A percentile compares a stretch with the other conserved stretches of the same genome.
These are phyloP conservation scores for Schwanniomyces yamadae DNA, from an alignment of 805 yeast genomes.

Conservation along the genomic window DNA sequence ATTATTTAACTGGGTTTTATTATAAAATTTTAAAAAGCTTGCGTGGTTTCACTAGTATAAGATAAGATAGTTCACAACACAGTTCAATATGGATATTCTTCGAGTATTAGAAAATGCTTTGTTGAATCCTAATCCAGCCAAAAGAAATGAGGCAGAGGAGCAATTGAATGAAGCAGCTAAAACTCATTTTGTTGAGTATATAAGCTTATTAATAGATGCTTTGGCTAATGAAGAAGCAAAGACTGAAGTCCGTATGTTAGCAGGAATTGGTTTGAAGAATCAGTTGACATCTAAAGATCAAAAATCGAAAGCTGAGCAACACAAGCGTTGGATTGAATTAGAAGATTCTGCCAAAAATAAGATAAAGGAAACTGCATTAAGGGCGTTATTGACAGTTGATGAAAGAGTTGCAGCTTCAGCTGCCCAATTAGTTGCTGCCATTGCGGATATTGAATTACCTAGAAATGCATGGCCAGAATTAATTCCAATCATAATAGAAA, in stretches of 20 bases:
- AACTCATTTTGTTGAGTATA: conserved; percentile 73
- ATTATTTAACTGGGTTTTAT: background rate
- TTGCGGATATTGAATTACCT: conserved; percentile 95
- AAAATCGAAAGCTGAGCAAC: conserved; percentile 54
- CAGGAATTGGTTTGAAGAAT: conserved; percentile 85
- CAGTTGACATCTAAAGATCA: conserved; percentile 81
- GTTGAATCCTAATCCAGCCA: conserved; percentile 60
- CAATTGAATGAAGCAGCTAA: conserved; percentile 70
- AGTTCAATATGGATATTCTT: conserved; percentile 48
- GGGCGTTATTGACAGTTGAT: conserved; percentile 61
- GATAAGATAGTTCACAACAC: background rate
- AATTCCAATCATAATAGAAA: conserved; percentile 78
- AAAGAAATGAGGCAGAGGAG: conserved; percentile 75
- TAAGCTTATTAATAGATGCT: conserved; percentile 67
- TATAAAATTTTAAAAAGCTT: too few species aligned
- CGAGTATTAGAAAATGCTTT: conserved; percentile 78
- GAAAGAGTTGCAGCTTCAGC: conserved; percentile 83
- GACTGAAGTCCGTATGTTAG: conserved; percentile 85
- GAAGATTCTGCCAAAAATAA: conserved; percentile 54
- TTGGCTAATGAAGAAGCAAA: conserved; percentile 63
- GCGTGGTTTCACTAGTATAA: background rate
- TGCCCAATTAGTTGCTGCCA: conserved; percentile 93
- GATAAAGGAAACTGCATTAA: conserved; percentile 61
- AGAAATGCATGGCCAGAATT: conserved; percentile 84
- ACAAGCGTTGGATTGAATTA: conserved; percentile 72